These are phyloP conservation scores for Nematodospora anomalae DNA, from an alignment of 1,139 yeast genomes.

Conservation along the genomic window DNA sequence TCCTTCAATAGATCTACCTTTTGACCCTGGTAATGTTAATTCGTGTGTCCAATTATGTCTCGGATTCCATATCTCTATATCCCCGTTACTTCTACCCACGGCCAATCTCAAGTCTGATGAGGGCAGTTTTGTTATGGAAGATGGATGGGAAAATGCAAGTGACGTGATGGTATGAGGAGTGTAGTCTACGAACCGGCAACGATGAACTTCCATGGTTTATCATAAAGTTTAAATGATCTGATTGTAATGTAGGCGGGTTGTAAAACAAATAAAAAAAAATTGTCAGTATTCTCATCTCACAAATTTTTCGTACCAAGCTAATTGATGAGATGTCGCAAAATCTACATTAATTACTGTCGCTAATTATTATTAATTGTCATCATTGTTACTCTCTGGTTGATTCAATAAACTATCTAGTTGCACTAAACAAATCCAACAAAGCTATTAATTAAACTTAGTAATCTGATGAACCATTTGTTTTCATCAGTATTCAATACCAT, in stretches of 20 bases:
- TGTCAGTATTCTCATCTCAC: neutral
- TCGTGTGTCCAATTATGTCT: slow-evolving; percentile 58
- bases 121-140: slow-evolving; percentile 47
- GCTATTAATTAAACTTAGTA: slow-evolving; percentile 39
- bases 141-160: slow-evolving; percentile 73
- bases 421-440: slow-evolving; percentile 46
- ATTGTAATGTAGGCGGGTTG: neutral
- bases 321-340: neutral
- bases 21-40: slow-evolving; percentile 71
- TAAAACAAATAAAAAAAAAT: too few relatives aligned
- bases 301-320: too few relatives aligned
- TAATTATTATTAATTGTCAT: too few relatives aligned
- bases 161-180: slow-evolving; percentile 86
- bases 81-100: slow-evolving; percentile 91
- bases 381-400: too few relatives aligned
- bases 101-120: slow-evolving; percentile 76
- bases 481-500: slow-evolving; percentile 47
- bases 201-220: slow-evolving; percentile 70
- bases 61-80: slow-evolving; percentile 96
- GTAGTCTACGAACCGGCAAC: slow-evolving; percentile 90
- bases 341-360: neutral
- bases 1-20: slow-evolving; percentile 86
- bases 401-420: neutral
- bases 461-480: slow-evolving; percentile 48
- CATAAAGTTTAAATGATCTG: too few relatives aligned